Percentiles rank a stretch among this genome's conserved stretches.
Evolutionary conservation across 2,329 filamentous ascomycete genomes (phyloP).

Genomic region (Cercospora beticola): DNA sequence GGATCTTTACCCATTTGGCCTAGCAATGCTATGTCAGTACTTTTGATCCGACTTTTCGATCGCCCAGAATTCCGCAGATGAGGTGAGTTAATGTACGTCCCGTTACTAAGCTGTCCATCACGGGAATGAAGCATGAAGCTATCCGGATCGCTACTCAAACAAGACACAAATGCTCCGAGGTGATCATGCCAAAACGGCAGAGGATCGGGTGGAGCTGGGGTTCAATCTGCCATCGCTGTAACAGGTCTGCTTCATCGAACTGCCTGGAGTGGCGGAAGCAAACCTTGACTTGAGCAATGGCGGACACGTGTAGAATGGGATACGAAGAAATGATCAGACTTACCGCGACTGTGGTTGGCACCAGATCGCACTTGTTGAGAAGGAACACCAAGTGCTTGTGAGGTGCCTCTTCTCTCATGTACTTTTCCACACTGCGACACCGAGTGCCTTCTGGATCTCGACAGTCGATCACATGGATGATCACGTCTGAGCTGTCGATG

Average conservation of each 20-base stretch:
- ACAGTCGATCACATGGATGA: conserved; percentile 91
- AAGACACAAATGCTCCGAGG: conserved; percentile 70
- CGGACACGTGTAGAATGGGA: conserved; percentile 38
- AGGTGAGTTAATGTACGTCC: conserved; percentile 71
- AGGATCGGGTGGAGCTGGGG: conserved; percentile 63
- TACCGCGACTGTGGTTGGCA: conserved; percentile 92
- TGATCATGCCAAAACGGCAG: conserved; percentile 88
- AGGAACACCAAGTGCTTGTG: conserved; percentile 95
- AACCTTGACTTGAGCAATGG: conserved; percentile 89
- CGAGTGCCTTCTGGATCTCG: conserved; percentile 86
- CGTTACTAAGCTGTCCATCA: conserved; percentile 98
- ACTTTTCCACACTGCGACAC: conserved; percentile 88
- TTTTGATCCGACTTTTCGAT: neutral
- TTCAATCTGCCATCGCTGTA: conserved; percentile 98
- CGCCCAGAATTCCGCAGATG: conserved; percentile 4
- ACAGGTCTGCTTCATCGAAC: conserved; percentile 82
- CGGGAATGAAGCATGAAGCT: conserved; percentile 57
- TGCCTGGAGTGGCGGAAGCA: conserved; percentile 61
- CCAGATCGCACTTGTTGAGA: conserved; percentile 87
- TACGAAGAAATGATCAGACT: conserved; percentile 51
- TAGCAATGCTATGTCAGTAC: conserved; percentile 43
- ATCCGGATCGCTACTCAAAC: conserved; percentile 96
- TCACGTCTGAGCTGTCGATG: conserved; percentile 91
- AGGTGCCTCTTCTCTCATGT: conserved; percentile 85
- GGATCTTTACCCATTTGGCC: conserved; percentile 86